These are phyloP conservation scores for Phytophthora sp. DNA, from an alignment of 352 stramenopile species.

Conservation along the genomic window DNA sequence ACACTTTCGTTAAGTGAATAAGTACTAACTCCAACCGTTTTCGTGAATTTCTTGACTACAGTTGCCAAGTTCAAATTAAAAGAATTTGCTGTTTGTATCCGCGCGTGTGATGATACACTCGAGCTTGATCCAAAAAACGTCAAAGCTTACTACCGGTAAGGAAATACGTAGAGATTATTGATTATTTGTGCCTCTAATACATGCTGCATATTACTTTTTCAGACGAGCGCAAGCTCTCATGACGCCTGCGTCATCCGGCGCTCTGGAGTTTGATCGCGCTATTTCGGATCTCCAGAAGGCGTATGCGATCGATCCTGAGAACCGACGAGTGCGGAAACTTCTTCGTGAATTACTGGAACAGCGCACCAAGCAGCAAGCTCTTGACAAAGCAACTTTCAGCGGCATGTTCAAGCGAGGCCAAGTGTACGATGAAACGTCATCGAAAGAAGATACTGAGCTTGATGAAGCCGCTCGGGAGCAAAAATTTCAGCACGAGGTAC, in stretches of 20 bases:
- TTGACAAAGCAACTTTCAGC: conserved; percentile 81
- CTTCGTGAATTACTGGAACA: conserved; percentile 76
- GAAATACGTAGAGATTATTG: background rate
- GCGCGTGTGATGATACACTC: conserved; percentile 74
- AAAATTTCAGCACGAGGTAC: conserved; percentile 67
- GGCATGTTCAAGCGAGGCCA: conserved; percentile 83
- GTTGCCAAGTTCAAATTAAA: conserved; percentile 84
- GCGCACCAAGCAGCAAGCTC: conserved; percentile 58
- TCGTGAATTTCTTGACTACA: no score
- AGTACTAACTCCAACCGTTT: no score
- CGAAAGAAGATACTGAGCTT: conserved; percentile 10
- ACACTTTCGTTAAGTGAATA: no score
- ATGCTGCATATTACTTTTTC: background rate
- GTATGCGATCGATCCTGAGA: conserved; percentile 59
- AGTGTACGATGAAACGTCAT: conserved; percentile 52
- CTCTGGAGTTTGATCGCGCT: conserved; percentile 78
- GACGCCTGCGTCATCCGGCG: conserved; percentile 74
- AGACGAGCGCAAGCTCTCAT: conserved; percentile 79
- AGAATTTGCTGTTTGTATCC: conserved; percentile 64
- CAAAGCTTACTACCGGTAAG: conserved; percentile 82
- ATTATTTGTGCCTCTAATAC: background rate
- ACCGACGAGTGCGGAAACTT: conserved; percentile 68
- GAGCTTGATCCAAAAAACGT: conserved; percentile 64
- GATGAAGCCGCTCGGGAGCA: conserved; percentile 45
- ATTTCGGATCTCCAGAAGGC: conserved; percentile 78